Conservation (phyloP, 352 stramenopile species). For the Phytophthora cryptogea region DNA sequence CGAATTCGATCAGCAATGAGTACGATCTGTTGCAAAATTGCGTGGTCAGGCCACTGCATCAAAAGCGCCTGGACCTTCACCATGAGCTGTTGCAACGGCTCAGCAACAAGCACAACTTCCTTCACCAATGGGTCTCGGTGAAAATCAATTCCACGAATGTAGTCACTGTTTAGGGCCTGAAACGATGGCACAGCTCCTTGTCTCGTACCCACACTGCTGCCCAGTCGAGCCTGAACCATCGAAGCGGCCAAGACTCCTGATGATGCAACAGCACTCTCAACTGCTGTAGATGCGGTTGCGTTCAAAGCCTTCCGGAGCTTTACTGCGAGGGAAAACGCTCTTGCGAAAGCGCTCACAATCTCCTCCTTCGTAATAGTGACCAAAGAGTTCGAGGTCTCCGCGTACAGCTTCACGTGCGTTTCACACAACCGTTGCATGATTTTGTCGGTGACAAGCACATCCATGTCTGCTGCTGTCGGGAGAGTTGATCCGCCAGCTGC, state of each 20-base stretch:
- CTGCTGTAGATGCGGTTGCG: slow-evolving; percentile 36
- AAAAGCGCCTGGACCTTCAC: slow-evolving; percentile 92
- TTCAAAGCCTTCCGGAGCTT: slow-evolving; percentile 76
- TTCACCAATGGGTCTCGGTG: slow-evolving; percentile 93
- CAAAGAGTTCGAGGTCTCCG: slow-evolving; percentile 52
- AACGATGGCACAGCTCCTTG: slow-evolving; percentile 48
- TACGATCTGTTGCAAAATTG: slow-evolving; percentile 95
- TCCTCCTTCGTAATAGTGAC: slow-evolving; percentile 44
- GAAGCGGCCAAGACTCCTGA: slow-evolving; percentile 69
- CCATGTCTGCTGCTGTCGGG: slow-evolving; percentile 27
- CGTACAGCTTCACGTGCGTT: slow-evolving; percentile 74
- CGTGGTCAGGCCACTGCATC: slow-evolving; percentile 95
- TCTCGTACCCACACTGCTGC: slow-evolving; percentile 35
- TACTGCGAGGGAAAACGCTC: slow-evolving; percentile 69
- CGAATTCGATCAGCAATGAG: slow-evolving; percentile 89
- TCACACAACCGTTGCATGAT: slow-evolving; percentile 75
- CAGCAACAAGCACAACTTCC: slow-evolving; percentile 90
- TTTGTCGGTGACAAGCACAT: slow-evolving; percentile 74
- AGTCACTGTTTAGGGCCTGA: slow-evolving; percentile 68
- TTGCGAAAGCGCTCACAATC: slow-evolving; percentile 69
- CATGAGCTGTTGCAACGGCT: slow-evolving; percentile 90
- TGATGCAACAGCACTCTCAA: slow-evolving; percentile 59
- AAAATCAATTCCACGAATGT: slow-evolving; percentile 91
- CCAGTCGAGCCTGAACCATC: slow-evolving; percentile 72
- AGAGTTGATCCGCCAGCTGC: slow-evolving; percentile 13